These are phyloP conservation scores for Teratosphaeriaceae sp. DNA, from an alignment of 2,329 filamentous ascomycete species.

Conservation along the genomic window DNA sequence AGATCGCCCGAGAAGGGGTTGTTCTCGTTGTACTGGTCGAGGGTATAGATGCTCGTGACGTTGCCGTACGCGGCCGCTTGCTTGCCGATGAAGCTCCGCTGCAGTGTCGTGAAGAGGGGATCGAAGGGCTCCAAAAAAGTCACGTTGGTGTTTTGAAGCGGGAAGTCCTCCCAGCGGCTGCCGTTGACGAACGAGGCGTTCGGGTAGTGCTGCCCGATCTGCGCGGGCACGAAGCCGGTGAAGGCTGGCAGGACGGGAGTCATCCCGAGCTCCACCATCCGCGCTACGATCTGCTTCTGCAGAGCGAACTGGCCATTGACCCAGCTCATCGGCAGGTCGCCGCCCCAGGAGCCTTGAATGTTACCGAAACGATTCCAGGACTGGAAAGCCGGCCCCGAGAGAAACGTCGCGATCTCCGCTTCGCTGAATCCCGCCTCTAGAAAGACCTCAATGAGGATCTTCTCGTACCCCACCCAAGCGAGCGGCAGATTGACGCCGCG, in stretches of 20 bases:
- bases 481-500: constrained; percentile 47
- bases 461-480: constrained; percentile 48
- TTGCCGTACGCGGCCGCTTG: constrained; percentile 44
- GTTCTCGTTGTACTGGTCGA: constrained; percentile 51
- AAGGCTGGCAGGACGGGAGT: constrained; percentile 47
- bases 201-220: constrained; percentile 36
- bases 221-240: constrained; percentile 44
- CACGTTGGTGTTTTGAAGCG: constrained; percentile 37
- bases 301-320: constrained; percentile 43
- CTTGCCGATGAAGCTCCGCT: constrained; percentile 41
- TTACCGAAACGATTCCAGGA: constrained; percentile 52
- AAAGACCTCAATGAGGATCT: constrained; percentile 45
- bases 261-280: constrained; percentile 49
- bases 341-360: constrained; percentile 46
- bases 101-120: constrained; percentile 36
- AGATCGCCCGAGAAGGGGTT: constrained; percentile 41
- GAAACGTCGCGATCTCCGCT: constrained; percentile 40
- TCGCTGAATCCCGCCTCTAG: constrained; percentile 40
- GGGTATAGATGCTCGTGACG: constrained; percentile 43
- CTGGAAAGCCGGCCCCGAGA: constrained; percentile 47
- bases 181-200: constrained; percentile 39
- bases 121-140: constrained; percentile 45
- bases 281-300: constrained; percentile 42
- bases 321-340: constrained; percentile 39
- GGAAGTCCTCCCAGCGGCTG: constrained; percentile 40